Base-by-base conservation (phyloP, 768 basidiomycete genomes). In the Pleurotus djamor region DNA sequence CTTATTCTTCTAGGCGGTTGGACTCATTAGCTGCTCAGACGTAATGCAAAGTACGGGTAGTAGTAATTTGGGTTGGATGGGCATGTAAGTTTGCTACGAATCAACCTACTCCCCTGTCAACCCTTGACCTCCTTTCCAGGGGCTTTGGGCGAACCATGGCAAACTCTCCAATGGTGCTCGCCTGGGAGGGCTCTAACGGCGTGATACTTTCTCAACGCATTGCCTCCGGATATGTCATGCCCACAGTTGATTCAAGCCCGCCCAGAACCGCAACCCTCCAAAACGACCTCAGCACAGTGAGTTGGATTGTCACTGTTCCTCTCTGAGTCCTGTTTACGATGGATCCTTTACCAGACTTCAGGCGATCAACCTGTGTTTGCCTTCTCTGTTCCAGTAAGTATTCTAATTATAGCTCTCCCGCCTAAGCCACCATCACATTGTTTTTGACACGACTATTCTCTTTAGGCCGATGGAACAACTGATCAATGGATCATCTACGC, bases 131-230 rank as follows among this genome's bases (percentile, higher is more conserved):
- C 4, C 51, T 48, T 21, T 64, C 8, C 64, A 88, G 86, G 66
- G 87, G 87, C 4, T 88, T 85, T 64, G 87, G 87, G 21, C 62
- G 60, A 7, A 63, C 69, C 59, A 87, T 88, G 87, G 67, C 76
- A 1, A 73, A 78, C 63, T 74, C 79, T 5, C 80, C 84, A 0
- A 89, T 92, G 87, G 85, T 92, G 60, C 85, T 91, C 34, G 82
- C 85, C 77, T 92, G 89, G 89, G 73, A 81, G 5, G 87, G 89
- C 66, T 68, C 71, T 12, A 83, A 88, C 63, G 84, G 85, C 17
- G 74, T 88, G 59, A 88, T 87, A 10, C 69, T 92, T 21, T 88
- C 87, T 5, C 89, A 92, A 66, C 80, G 89, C 16, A 72, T 69
- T 34, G 84, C 89, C 0, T 63, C 77, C 1, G 66, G 64, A 5